These are phyloP conservation scores for Cyclotella cryptica DNA, from an alignment of 108 stramenopile genomes.

Conservation along the genomic window DNA sequence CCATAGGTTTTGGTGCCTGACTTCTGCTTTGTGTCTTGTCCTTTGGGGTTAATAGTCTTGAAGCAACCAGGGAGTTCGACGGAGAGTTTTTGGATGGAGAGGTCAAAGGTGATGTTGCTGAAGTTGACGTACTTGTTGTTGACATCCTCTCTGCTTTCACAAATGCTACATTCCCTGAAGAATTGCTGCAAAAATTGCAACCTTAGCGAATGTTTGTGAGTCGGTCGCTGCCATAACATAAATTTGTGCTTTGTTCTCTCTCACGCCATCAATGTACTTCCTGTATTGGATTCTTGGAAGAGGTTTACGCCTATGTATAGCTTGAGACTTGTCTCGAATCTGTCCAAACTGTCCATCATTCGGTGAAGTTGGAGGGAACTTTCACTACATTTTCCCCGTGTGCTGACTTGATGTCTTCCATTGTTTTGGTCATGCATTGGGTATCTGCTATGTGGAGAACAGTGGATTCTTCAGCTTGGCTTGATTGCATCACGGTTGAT, in stretches of 20 bases:
- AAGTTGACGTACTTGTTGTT: neutral
- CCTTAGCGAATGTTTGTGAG: neutral
- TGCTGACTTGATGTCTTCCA: neutral
- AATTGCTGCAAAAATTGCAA: neutral
- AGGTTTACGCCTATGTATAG: neutral
- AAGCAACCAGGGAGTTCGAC: too few relatives aligned
- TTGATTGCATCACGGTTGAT: neutral
- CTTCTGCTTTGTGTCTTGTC: too few relatives aligned
- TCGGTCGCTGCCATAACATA: neutral
- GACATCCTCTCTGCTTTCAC: constrained; percentile 3
- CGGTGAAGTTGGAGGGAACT: neutral
- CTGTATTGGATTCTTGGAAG: neutral
- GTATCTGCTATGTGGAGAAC: neutral
- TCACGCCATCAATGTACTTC: neutral
- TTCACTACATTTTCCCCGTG: neutral
- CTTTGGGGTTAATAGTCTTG: too few relatives aligned
- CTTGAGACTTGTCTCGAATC: neutral
- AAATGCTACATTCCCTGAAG: constrained; percentile 1
- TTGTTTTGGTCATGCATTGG: neutral
- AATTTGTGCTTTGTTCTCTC: neutral
- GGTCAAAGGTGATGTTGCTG: neutral
- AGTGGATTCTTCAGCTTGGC: neutral
- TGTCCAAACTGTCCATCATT: neutral
- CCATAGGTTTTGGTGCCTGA: too few relatives aligned
- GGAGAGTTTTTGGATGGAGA: too few relatives aligned